Evolutionary conservation across 768 basidiomycete species (phyloP).

Genomic region (Boletus pseudopeckii): DNA sequence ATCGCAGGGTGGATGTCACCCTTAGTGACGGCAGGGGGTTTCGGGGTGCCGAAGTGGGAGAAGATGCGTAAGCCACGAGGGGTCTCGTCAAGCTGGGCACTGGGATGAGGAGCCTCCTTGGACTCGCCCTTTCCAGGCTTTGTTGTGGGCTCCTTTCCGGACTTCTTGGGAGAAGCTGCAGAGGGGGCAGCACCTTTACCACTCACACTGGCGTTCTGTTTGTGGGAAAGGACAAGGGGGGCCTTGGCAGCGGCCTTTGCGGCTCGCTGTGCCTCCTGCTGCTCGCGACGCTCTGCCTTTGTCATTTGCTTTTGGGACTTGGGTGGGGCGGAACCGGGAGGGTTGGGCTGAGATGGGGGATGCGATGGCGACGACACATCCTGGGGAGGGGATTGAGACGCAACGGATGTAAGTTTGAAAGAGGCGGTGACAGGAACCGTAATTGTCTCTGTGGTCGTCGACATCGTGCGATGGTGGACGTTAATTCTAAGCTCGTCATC

Average conservation of each 20-base stretch:
- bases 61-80: conserved; percentile 75
- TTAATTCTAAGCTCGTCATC: not conserved
- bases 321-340: conserved; percentile 3
- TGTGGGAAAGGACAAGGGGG: conserved; percentile 28
- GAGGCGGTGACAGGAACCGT: conserved; percentile 6
- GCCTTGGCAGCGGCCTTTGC: conserved; percentile 59
- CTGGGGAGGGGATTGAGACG: not conserved
- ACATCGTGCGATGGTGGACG: conserved; percentile 11
- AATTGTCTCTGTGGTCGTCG: conserved; percentile 25
- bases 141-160: conserved; percentile 18
- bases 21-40: conserved; percentile 51
- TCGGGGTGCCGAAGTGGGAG: conserved; percentile 80
- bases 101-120: conserved; percentile 30
- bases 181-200: conserved; percentile 18
- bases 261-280: conserved; percentile 77
- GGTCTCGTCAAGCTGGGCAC: conserved; percentile 32
- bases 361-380: conserved; percentile 4
- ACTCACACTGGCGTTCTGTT: conserved; percentile 17
- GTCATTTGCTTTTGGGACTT: conserved; percentile 70
- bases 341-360: conserved; percentile 5
- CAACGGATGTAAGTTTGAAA: conserved; percentile 15
- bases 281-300: conserved; percentile 75
- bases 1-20: conserved; percentile 91
- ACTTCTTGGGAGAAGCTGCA: conserved; percentile 22
- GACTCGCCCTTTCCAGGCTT: conserved; percentile 24